Conservation (phyloP, 345 rosid genomes). For the Gossypium mustelinum region DNA sequence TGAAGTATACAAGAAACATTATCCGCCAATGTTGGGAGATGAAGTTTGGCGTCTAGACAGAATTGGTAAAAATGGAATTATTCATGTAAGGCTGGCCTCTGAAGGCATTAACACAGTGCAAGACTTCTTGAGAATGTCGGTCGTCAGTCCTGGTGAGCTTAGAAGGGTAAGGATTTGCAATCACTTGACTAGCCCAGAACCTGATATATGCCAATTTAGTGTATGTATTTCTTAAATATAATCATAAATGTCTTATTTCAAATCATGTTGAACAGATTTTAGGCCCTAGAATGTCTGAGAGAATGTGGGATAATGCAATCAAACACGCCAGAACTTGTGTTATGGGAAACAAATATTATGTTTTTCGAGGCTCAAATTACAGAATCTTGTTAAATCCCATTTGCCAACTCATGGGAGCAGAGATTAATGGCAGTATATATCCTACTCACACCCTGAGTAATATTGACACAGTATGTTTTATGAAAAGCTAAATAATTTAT, state of each 20-base stretch:
- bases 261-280: constrained; percentile 41
- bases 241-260: background rate
- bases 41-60: constrained; percentile 32
- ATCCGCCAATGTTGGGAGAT: constrained; percentile 74
- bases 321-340: constrained; percentile 72
- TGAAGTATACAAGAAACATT: constrained; percentile 87
- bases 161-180: constrained; percentile 38
- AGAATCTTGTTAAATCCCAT: constrained; percentile 58
- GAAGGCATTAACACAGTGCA: constrained; percentile 53
- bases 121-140: constrained; percentile 64
- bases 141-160: constrained; percentile 43
- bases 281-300: constrained; percentile 71
- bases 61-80: constrained; percentile 81
- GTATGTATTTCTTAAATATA: background rate
- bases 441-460: constrained; percentile 27
- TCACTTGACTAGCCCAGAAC: background rate
- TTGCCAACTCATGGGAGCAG: constrained; percentile 53
- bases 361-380: constrained; percentile 33
- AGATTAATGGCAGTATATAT: constrained; percentile 38
- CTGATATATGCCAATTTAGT: background rate
- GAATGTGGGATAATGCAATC: constrained; percentile 61
- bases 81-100: constrained; percentile 60
- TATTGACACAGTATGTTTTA: constrained; percentile 39
- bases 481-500: background rate
- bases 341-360: constrained; percentile 50